Percentiles rank a stretch among this genome's conserved stretches.
Conservation (phyloP, 2,329 filamentous ascomycete species). For the Tolypocladium inflatum region DNA sequence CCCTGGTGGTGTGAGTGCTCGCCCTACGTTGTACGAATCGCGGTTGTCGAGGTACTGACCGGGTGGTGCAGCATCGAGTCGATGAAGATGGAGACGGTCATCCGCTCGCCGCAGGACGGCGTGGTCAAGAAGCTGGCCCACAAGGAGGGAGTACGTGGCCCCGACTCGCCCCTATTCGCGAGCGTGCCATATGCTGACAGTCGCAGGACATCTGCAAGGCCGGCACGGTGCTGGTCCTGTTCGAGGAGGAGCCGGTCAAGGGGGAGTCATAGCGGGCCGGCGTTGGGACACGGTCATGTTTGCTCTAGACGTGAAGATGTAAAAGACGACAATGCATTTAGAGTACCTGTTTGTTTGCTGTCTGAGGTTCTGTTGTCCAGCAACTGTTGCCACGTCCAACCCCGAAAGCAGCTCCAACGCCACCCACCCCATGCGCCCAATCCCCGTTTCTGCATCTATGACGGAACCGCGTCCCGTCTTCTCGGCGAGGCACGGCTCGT, state of each 20-base stretch:
- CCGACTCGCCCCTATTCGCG: not conserved
- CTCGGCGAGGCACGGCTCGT: not conserved
- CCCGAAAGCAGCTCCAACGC: not conserved
- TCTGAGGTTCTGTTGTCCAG: not conserved
- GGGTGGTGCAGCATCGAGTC: slow-evolving; percentile 56
- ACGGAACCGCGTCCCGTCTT: not conserved
- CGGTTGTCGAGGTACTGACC: not conserved
- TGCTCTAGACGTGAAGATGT: not conserved
- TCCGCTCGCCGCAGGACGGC: slow-evolving; percentile 65
- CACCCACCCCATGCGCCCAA: not conserved
- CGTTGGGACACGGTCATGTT: slow-evolving; percentile 6
- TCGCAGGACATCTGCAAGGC: slow-evolving; percentile 67
- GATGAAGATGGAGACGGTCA: slow-evolving; percentile 87
- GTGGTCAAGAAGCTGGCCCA: slow-evolving; percentile 65
- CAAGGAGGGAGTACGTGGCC: slow-evolving; percentile 57
- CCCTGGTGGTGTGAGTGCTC: slow-evolving; percentile 63
- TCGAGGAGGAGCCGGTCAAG: slow-evolving; percentile 42
- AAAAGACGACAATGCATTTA: not conserved
- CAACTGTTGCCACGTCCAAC: not conserved
- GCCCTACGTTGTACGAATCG: not conserved
- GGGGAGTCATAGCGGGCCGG: slow-evolving; percentile 13
- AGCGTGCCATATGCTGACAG: slow-evolving; percentile 7
- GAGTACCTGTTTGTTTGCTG: not conserved
- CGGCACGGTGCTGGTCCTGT: slow-evolving; percentile 64
- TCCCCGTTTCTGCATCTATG: not conserved